phyloP scores from a whole-genome alignment of 2,329 filamentous ascomycete species.

The Leptographium lundbergii region DNA sequence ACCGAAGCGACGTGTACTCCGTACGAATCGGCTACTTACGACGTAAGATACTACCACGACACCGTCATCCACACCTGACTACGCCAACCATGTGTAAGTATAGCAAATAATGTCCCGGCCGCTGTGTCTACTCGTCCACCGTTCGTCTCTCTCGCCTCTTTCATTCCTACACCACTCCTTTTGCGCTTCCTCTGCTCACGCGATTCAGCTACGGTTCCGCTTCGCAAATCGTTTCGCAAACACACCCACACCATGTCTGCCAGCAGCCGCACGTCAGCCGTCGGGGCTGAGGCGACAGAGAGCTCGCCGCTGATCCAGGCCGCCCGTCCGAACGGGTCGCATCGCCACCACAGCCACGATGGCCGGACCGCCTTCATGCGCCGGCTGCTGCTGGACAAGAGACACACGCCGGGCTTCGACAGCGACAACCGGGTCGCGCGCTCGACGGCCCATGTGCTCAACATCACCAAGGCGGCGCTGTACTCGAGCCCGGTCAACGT shows the following conservation, averaged over 20 bases:
- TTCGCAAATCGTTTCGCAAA: background rate
- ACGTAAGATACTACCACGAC: background rate
- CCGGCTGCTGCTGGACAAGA: slow-evolving; percentile 30
- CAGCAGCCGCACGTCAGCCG: background rate
- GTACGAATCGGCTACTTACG: too few species aligned
- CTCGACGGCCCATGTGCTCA: slow-evolving; percentile 36
- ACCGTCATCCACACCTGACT: background rate
- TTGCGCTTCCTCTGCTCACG: background rate
- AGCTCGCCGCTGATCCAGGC: slow-evolving; percentile 26
- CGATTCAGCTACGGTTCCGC: background rate
- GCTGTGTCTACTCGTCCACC: too few species aligned
- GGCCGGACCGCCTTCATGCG: slow-evolving; percentile 13
- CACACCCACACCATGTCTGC: background rate
- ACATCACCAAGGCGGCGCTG: slow-evolving; percentile 43
- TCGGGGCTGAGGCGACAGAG: slow-evolving; percentile 19
- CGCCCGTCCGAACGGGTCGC: background rate
- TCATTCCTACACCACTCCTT: background rate
- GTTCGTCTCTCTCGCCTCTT: background rate
- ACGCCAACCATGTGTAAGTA: background rate
- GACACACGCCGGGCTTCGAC: slow-evolving; percentile 38
- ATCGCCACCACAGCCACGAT: background rate
- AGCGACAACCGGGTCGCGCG: slow-evolving; percentile 32
- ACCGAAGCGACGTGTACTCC: background rate
- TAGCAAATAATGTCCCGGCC: too few species aligned
- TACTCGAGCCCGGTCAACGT: slow-evolving; percentile 53